These are phyloP conservation scores for Hirschfeldia incana DNA, from an alignment of 345 rosid species.

Conservation along the genomic window DNA sequence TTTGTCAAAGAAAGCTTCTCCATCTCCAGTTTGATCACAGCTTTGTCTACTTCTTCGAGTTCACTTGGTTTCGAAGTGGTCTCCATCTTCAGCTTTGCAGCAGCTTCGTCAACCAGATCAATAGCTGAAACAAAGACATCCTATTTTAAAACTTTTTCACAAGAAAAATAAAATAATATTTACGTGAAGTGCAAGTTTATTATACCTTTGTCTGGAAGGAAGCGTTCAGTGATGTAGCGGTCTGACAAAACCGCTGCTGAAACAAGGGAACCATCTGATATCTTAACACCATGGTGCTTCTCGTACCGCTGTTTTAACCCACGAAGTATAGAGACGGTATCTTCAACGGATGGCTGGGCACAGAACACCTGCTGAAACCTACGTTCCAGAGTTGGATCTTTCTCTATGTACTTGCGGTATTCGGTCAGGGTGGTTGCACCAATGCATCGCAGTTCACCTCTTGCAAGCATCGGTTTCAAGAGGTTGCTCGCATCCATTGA, in stretches of 20 bases:
- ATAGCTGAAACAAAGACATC: conserved; percentile 57
- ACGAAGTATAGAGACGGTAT: conserved; percentile 87
- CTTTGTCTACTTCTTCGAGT: conserved; percentile 82
- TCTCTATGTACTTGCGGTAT: conserved; percentile 86
- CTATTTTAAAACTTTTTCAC: background rate
- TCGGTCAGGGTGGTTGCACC: conserved; percentile 92
- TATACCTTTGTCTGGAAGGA: conserved; percentile 93
- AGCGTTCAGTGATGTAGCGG: conserved; percentile 84
- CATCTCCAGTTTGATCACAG: conserved; percentile 85
- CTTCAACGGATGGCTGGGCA: conserved; percentile 90
- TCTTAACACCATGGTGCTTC: conserved; percentile 87
- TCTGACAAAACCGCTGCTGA: conserved; percentile 89
- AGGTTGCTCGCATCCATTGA: conserved; percentile 48
- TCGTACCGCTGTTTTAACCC: conserved; percentile 84
- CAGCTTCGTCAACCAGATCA: conserved; percentile 97
- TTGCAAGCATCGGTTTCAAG: conserved; percentile 91
- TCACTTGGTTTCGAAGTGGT: conserved; percentile 93
- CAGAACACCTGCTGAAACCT: conserved; percentile 96
- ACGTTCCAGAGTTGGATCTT: conserved; percentile 87
- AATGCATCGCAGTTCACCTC: conserved; percentile 85
- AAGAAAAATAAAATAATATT: background rate
- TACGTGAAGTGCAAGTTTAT: background rate
- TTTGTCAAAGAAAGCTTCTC: conserved; percentile 83
- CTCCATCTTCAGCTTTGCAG: conserved; percentile 96
- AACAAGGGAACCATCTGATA: conserved; percentile 90